Evolutionary conservation across 1,284 basidiomycete genomes (phyloP).

Genomic region (Pyrrhoderma noxium): DNA sequence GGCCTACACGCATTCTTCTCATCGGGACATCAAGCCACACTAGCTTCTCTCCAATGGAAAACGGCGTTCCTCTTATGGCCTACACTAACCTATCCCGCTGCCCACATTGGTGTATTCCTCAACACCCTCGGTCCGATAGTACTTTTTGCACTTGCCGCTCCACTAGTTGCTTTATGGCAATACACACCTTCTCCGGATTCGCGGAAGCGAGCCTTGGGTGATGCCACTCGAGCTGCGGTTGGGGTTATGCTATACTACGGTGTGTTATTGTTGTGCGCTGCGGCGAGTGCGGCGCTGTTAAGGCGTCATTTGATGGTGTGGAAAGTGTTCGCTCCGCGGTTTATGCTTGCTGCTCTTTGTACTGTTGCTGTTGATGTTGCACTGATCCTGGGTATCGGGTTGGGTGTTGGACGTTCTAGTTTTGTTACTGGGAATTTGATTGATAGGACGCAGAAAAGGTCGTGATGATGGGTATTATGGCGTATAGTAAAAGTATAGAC

Average conservation of each 20-base stretch:
- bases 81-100: constrained; percentile 65
- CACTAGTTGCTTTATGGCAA: constrained; percentile 86
- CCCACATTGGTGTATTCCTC: constrained; percentile 69
- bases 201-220: constrained; percentile 25
- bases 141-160: constrained; percentile 57
- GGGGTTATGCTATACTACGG: constrained; percentile 68
- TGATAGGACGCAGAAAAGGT: no score
- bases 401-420: constrained; percentile 26
- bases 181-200: constrained; percentile 40
- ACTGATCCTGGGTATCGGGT: constrained; percentile 41
- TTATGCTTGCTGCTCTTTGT: constrained; percentile 66
- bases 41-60: constrained; percentile 95
- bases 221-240: constrained; percentile 45
- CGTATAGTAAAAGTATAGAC: no score
- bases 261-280: constrained; percentile 60
- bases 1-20: constrained; percentile 73
- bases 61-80: constrained; percentile 75
- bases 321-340: constrained; percentile 96
- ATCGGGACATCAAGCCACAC: constrained; percentile 88
- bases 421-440: no score
- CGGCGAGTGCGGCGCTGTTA: constrained; percentile 70
- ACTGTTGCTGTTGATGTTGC: constrained; percentile 51
- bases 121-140: constrained; percentile 78
- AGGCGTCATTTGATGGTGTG: constrained; percentile 96
- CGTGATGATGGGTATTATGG: no score